Evolutionary conservation across 495 filamentous ascomycete genomes (phyloP).

Genomic region (Staphylotrichum tortipilum): DNA sequence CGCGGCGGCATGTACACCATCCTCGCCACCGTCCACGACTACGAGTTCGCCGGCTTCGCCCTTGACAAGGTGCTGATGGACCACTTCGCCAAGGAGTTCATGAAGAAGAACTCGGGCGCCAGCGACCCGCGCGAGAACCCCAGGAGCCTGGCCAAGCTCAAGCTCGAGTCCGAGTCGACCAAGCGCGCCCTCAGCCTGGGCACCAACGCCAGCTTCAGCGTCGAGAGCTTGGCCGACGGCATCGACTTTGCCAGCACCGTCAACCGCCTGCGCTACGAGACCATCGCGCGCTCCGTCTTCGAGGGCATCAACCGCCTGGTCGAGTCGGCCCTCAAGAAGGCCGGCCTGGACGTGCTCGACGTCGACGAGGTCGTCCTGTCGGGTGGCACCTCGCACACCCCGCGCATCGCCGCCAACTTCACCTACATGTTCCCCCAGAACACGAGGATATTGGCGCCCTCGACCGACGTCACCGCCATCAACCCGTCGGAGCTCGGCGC

Average conservation of each 20-base stretch:
- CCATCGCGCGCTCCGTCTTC: conserved; percentile 76
- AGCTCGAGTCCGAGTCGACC: conserved; percentile 78
- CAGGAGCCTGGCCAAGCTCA: conserved; percentile 80
- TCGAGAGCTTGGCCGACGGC: conserved; percentile 80
- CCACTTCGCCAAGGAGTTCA: conserved; percentile 96
- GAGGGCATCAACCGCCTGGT: conserved; percentile 78
- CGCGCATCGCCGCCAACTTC: conserved; percentile 74
- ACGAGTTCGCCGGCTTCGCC: conserved; percentile 72
- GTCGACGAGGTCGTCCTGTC: conserved; percentile 92
- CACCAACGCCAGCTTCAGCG: conserved; percentile 76
- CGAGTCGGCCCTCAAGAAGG: conserved; percentile 80
- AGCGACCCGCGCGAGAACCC: conserved; percentile 75
- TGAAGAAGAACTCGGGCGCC: conserved; percentile 73
- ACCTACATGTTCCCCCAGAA: conserved; percentile 68
- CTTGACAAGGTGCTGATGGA: conserved; percentile 88
- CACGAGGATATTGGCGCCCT: conserved; percentile 73
- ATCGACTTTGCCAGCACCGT: conserved; percentile 85
- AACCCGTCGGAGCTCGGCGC: conserved; percentile 88
- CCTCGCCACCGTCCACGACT: conserved; percentile 89
- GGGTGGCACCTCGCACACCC: conserved; percentile 87
- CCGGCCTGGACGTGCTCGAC: conserved; percentile 82
- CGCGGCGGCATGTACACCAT: conserved; percentile 95
- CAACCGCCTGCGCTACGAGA: conserved; percentile 88
- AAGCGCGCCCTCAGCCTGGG: conserved; percentile 86
- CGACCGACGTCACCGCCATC: conserved; percentile 65